These are phyloP conservation scores for Ascochyta koolunga DNA, from an alignment of 2,329 filamentous ascomycete species.

Conservation along the genomic window DNA sequence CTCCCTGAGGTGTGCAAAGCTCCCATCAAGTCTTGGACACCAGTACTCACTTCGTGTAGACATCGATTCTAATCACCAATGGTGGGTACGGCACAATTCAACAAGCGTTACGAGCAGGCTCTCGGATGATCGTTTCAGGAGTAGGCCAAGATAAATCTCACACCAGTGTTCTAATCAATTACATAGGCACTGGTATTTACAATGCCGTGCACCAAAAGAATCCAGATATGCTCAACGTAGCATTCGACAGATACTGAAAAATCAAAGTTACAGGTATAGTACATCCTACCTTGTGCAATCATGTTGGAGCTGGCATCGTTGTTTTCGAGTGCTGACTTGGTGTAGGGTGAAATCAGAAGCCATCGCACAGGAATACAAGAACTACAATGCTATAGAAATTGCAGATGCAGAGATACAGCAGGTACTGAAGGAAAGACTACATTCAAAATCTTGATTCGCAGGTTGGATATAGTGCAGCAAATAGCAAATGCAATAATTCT, in stretches of 20 bases:
- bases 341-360: constrained; percentile 1
- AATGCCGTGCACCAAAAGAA: constrained; percentile 7
- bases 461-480: too few relatives aligned
- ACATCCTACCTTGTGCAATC: not conserved
- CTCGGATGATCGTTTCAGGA: constrained; percentile 56
- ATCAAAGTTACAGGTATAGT: constrained; percentile 8
- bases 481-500: too few relatives aligned
- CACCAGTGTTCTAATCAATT: constrained; percentile 36
- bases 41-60: constrained; percentile 22
- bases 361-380: constrained; percentile 3
- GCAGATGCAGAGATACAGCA: constrained; percentile 10
- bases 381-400: constrained; percentile 15
- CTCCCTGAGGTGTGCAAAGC: constrained; percentile 35
- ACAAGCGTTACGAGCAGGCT: constrained; percentile 54
- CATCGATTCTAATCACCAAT: constrained; percentile 54
- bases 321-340: not conserved
- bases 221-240: not conserved
- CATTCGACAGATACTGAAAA: constrained; percentile 13
- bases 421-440: not conserved
- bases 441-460: not conserved
- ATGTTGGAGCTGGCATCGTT: not conserved
- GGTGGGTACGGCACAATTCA: constrained; percentile 57
- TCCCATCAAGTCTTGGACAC: not conserved
- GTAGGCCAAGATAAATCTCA: constrained; percentile 49
- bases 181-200: constrained; percentile 16